phyloP scores from a whole-genome alignment of 106 monocot species.

The Phalaenopsis aphrodite region DNA sequence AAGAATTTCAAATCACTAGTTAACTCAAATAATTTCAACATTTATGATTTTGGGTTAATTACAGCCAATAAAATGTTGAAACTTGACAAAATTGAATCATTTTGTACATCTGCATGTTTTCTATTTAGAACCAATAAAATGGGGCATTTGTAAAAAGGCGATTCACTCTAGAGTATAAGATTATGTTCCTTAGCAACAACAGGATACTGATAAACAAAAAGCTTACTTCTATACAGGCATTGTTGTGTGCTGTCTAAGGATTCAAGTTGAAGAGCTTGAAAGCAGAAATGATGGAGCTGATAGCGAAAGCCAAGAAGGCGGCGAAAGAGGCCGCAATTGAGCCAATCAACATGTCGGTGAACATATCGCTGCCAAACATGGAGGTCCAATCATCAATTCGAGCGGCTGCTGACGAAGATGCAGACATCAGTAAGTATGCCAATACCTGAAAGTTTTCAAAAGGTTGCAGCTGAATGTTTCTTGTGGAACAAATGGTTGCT shows the following conservation, averaged over 20 bases:
- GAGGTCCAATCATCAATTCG: constrained; percentile 14
- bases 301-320: constrained; percentile 22
- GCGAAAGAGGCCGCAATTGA: constrained; percentile 17
- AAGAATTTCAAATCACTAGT: too few species aligned
- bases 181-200: too few species aligned
- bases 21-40: too few species aligned
- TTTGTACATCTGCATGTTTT: too few species aligned
- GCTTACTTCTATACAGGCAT: background rate
- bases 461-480: background rate
- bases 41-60: too few species aligned
- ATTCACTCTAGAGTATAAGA: too few species aligned
- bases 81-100: too few species aligned
- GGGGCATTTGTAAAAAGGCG: too few species aligned
- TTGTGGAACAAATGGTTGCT: too few species aligned
- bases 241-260: background rate
- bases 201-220: background rate
- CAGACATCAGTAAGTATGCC: constrained; percentile 25
- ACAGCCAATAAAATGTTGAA: too few species aligned
- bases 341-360: constrained; percentile 13
- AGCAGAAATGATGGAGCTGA: constrained; percentile 21
- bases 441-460: constrained; percentile 12
- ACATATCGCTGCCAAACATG: constrained; percentile 16
- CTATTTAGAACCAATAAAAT: too few species aligned
- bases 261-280: constrained; percentile 8
- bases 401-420: constrained; percentile 21